Base-by-base conservation (phyloP, 2,329 filamentous ascomycete species). In the Colletotrichum godetiae region DNA sequence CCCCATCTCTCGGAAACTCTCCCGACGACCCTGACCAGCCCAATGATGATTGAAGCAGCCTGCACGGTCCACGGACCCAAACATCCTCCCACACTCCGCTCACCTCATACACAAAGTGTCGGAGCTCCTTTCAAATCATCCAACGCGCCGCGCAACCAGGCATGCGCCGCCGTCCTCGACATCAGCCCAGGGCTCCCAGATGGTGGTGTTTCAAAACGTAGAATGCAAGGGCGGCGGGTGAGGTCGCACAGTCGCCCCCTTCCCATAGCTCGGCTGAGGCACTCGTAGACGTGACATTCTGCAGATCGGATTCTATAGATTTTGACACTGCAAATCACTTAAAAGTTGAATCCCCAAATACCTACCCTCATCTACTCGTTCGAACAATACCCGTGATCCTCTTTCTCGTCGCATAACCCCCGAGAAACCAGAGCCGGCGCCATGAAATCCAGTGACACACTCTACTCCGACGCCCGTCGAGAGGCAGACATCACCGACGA, bases 21-120 rank as follows among this genome's bases (percentile, higher is more conserved):
- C 4, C 35, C 12, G 52, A 55, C 7, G n/a, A 27, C 24, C 22
- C 13, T 15, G n/a, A 55, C 24, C 52, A 55, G 8, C 11, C n/a
- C 29, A 33, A 29, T 35, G 49, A 19, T 7, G 19, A n/a, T 8
- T 8, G 42, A 49, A 5, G 42, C 42, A n/a, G 42, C 42, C 37
- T n/a, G 64, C 63, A 72, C 65, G 53, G 66, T 31, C 37, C 46
- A 58, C 22, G 15, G 37, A 22, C 53, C 46, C 56, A 57, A 27
- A 66, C 22, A 53, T 49, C 22, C 37, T 31, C 58, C 58, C 53
- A 53, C 42, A 35, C 61, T 68, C 64, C 69, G 69, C 66, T 22
- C 59, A 69, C 46, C 60, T 70, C 70, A 73, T 56, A 73, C 70
- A 70, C 60, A 29, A 31, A 70, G 67, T 70, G 70, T 73, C 67